Base-by-base conservation (phyloP, 371 early-diverging fungal genomes). In the Mortierella sp. region DNA sequence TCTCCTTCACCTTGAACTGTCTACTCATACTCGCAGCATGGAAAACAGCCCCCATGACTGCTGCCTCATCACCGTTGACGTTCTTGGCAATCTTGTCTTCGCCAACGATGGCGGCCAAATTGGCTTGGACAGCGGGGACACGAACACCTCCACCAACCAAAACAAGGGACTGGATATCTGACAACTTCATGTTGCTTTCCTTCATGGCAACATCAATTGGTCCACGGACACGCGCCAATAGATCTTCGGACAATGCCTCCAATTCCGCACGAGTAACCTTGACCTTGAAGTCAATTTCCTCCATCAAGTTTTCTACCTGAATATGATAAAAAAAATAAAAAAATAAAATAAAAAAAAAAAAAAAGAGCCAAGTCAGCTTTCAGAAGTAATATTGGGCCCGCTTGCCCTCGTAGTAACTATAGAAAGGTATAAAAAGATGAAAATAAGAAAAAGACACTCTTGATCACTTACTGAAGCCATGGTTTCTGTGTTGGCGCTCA, bases 41-140 rank as follows among this genome's bases (percentile, higher is more conserved):
- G 88, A 96, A 96, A 10, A 92, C 96, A 55, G 98, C 98, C 66
- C 95, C 95, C 79, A 97, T 84, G n/a, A 96, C 98, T 47, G 95
- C 96, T 16, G 98, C 97, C 85, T 99, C 99, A 76, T 99, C 99
- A 40, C 90, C 94, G 76, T 99, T 97, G 33, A 99, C 92, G 70
- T 95, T 96, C 86, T 94, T 91, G 47, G 97, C 96, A 71, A 99
- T 92, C 85, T 94, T 96, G 72, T 91, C 92, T 67, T 91, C 88
- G 76, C 97, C 97, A 70, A 96, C 91, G 58, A 90, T 81, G 9
- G 90, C 87, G 3, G 86, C 80, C 64, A 99, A 85, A 50, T 79
- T 86, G 32, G 86, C 72, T 83, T 97, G 96, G 52, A 98, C 90
- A 53, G 91, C 84, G 7, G 98, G 99, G 28, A 97, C 89, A 63